Evolutionary conservation across 2,329 filamentous ascomycete species (phyloP).

Genomic region (Phoma sp.): DNA sequence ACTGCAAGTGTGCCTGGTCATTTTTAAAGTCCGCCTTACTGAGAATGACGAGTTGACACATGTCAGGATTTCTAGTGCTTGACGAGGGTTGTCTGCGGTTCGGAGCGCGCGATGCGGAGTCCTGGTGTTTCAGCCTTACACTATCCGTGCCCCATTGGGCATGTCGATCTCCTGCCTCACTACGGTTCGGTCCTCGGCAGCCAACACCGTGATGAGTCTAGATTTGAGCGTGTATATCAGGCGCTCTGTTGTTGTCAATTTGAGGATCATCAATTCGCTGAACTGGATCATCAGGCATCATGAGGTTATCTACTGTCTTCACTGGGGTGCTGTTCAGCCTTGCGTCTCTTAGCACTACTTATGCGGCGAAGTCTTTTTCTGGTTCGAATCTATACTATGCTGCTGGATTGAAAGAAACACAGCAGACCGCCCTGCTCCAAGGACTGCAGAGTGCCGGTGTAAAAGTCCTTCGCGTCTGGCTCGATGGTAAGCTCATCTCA

Average conservation of each 20-base stretch:
- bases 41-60: too few species aligned
- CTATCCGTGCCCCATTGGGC: constrained; percentile 5
- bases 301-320: constrained; percentile 2
- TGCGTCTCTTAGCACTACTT: constrained; percentile 1
- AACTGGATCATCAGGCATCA: background rate
- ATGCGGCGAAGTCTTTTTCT: constrained; percentile 12
- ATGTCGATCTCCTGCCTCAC: constrained; percentile 2
- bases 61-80: too few species aligned
- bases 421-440: constrained; percentile 5
- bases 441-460: constrained; percentile 14
- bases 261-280: background rate
- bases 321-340: constrained; percentile 4
- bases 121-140: constrained; percentile 13
- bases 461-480: constrained; percentile 15
- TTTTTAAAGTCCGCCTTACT: too few species aligned
- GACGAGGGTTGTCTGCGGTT: background rate
- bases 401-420: constrained; percentile 6
- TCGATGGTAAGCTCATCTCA: background rate
- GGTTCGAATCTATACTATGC: constrained; percentile 16
- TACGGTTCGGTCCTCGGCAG: background rate
- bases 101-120: constrained; percentile 18
- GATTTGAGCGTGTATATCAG: background rate
- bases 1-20: too few species aligned
- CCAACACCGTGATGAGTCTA: background rate
- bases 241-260: background rate